A percentile compares a stretch with the other conserved stretches of the same genome.
These are phyloP conservation scores for Boechera stricta DNA, from an alignment of 345 rosid genomes.

Conservation along the genomic window DNA sequence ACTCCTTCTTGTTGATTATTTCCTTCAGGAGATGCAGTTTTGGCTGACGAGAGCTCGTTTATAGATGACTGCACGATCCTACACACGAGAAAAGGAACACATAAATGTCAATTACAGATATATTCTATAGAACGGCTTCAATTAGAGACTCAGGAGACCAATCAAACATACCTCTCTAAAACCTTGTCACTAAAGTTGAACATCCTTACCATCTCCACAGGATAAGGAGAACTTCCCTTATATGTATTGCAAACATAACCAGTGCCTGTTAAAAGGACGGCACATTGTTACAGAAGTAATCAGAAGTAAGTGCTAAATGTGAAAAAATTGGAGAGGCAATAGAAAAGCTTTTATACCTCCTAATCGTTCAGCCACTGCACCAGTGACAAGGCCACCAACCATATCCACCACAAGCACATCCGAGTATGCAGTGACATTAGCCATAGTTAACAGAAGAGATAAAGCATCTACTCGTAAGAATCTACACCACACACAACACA, in stretches of 20 bases:
- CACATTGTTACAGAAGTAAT: slow-evolving; percentile 16
- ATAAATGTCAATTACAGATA: not conserved
- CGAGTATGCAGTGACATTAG: slow-evolving; percentile 75
- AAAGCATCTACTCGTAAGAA: slow-evolving; percentile 79
- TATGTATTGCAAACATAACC: slow-evolving; percentile 78
- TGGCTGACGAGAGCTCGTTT: slow-evolving; percentile 55
- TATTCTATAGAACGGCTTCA: not conserved
- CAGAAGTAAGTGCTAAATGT: not conserved
- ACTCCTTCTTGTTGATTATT: slow-evolving; percentile 35
- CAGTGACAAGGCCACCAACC: slow-evolving; percentile 94
- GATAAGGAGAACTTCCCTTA: slow-evolving; percentile 58
- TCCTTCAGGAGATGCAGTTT: slow-evolving; percentile 30
- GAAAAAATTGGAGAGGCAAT: not conserved
- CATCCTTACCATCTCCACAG: slow-evolving; percentile 83
- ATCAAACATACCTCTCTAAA: slow-evolving; percentile 63
- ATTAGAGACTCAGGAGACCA: slow-evolving; percentile 13
- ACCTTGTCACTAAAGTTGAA: slow-evolving; percentile 78
- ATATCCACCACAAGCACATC: slow-evolving; percentile 87
- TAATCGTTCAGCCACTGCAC: slow-evolving; percentile 92
- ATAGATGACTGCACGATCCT: slow-evolving; percentile 76
- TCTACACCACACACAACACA: slow-evolving; percentile 48
- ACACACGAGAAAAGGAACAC: slow-evolving; percentile 21
- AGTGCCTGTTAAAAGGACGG: slow-evolving; percentile 56
- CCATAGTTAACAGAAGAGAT: slow-evolving; percentile 85
- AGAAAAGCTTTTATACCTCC: slow-evolving; percentile 61